Base-by-base conservation (phyloP, 371 early-diverging fungal genomes). In the Blakeslea trispora region DNA sequence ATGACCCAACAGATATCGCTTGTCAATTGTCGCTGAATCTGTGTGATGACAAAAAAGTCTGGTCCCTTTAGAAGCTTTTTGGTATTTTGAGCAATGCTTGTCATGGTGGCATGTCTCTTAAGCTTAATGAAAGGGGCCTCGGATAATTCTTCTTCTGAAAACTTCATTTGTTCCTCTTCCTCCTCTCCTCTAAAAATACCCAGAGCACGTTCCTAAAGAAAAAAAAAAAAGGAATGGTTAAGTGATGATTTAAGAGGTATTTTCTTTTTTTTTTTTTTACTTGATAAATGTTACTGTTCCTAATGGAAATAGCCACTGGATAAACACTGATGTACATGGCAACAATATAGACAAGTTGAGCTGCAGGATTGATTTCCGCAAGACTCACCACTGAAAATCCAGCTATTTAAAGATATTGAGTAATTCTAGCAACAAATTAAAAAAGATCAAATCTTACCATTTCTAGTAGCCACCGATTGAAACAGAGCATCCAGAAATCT, bases 291-390 rank as follows among this genome's bases (percentile, higher is more conserved):
- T 79, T 79, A 65, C 75, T 79, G 57, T 75, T 68, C 47, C 79
- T 61, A 72, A 79, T 79, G 4, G 76, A 79, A 45, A 79, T 79
- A 8, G 79, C 74, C 6, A 79, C 76, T 9, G 79, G 79, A 40
- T 79, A 79, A 9, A 79, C 79, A 59, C 74, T 73, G 41, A 79
- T 79, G 51, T 79, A 79, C 79, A 79, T 79, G n/a, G 76, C 76
- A 18, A 79, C 60, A 39, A 79, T 74, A 43, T 74, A 79, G 0
- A 75, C 66, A 10, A 79, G 47, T 34, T 74, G 75, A 4, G 75
- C 66, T 13, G 74, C 76, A 22, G 75, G 79, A 39, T 79, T 79
- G 0, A 79, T n/a, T 40, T 71, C 71, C 17, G 64, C 55, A n/a
- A 79, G 57, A 54, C 55, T 59, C 5, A 75, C 57, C 5, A 79